A percentile compares a stretch with the other conserved stretches of the same genome.
phyloP scores from a whole-genome alignment of 495 filamentous ascomycete species.

The Parachaetomium inaequale region DNA sequence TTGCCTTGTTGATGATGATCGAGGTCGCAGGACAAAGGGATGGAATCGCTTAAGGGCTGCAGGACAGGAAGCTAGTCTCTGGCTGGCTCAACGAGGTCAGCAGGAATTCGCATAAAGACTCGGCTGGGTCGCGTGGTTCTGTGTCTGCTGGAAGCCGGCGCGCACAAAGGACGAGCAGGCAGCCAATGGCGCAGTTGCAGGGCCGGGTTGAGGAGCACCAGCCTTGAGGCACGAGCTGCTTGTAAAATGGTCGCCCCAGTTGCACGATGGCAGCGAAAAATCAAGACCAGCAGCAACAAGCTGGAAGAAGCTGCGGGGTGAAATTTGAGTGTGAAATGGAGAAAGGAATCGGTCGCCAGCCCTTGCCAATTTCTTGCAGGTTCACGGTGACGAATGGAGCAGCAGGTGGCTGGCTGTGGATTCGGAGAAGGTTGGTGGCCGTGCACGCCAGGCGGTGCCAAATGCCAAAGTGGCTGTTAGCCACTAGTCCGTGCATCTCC shows the following conservation, averaged over 20 bases:
- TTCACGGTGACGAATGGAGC: not conserved
- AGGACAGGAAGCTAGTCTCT: no score
- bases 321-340: not conserved
- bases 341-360: not conserved
- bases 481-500: no score
- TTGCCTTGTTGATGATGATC: not conserved
- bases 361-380: not conserved
- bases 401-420: not conserved
- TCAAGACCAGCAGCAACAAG: not conserved
- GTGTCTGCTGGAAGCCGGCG: not conserved
- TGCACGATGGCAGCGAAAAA: not conserved
- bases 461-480: no score
- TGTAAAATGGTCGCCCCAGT: not conserved
- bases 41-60: no score
- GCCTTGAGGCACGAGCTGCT: not conserved
- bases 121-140: not conserved
- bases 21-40: not conserved
- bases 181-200: not conserved
- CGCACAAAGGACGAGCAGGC: not conserved
- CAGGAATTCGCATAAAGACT: not conserved
- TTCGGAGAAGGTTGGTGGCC: not conserved
- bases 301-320: not conserved
- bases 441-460: no score
- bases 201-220: not conserved
- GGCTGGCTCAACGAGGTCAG: not conserved